Conservation (phyloP, 805 yeast genomes). For the Ogataea ramenticola region DNA sequence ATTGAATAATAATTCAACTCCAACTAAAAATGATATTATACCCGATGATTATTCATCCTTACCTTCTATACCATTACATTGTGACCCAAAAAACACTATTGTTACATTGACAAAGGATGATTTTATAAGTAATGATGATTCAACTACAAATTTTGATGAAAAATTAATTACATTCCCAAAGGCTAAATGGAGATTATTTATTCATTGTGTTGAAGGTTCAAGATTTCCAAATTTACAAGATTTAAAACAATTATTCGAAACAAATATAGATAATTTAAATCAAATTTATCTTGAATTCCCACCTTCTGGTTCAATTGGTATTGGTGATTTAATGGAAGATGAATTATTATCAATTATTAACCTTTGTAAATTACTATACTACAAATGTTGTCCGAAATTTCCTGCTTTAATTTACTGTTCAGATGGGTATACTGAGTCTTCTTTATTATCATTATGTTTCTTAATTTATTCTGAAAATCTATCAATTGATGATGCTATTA, state of each 20-base stretch:
- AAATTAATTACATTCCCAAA: constrained; percentile 42
- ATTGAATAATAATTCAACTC: neutral
- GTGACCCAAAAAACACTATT: constrained; percentile 45
- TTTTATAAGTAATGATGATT: constrained; percentile 10
- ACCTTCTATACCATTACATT: constrained; percentile 31
- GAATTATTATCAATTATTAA: constrained; percentile 60
- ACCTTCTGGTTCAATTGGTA: constrained; percentile 74
- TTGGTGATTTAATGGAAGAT: constrained; percentile 61
- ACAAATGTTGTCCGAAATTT: constrained; percentile 26
- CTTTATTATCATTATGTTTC: constrained; percentile 66
- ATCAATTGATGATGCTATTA: constrained; percentile 55
- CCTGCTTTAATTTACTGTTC: constrained; percentile 65
- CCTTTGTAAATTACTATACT: constrained; percentile 59
- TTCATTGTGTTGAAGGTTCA: constrained; percentile 56
- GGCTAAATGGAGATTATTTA: constrained; percentile 46
- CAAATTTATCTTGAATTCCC: constrained; percentile 54
- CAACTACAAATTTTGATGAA: constrained; percentile 18
- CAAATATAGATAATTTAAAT: constrained; percentile 8
- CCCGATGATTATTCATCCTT: constrained; percentile 4
- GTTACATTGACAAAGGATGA: constrained; percentile 31
- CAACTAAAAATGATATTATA: neutral
- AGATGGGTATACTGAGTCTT: constrained; percentile 90
- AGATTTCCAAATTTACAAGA: constrained; percentile 39
- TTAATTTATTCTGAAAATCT: constrained; percentile 61
- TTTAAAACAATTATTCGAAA: constrained; percentile 21